Evolutionary conservation across 2,329 filamentous ascomycete species (phyloP).

Genomic region (Aspergillus pseudoterreus): DNA sequence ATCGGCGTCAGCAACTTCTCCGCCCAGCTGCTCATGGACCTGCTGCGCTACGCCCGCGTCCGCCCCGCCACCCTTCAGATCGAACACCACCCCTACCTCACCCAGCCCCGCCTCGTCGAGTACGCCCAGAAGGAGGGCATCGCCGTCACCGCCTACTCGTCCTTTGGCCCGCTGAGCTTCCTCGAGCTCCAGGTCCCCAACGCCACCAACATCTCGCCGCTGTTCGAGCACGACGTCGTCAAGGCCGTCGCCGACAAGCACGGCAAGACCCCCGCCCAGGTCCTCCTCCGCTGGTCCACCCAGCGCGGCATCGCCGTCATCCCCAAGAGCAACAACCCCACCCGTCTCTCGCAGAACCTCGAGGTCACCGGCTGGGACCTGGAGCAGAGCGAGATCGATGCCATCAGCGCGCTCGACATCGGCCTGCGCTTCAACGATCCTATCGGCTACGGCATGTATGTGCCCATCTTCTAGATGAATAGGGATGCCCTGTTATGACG

Average conservation of each 20-base stretch:
- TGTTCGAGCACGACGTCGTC: slow-evolving; percentile 68
- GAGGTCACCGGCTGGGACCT: slow-evolving; percentile 65
- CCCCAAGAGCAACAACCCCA: slow-evolving; percentile 15
- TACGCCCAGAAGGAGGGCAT: slow-evolving; percentile 69
- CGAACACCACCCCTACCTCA: slow-evolving; percentile 86
- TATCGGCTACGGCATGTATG: slow-evolving; percentile 51
- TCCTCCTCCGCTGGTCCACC: slow-evolving; percentile 82
- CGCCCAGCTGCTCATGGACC: slow-evolving; percentile 70
- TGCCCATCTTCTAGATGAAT: slow-evolving; percentile 51
- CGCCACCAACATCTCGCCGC: slow-evolving; percentile 60
- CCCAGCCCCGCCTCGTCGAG: slow-evolving; percentile 67
- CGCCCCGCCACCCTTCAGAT: slow-evolving; percentile 76
- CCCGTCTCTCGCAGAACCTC: slow-evolving; percentile 61
- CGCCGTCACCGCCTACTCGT: slow-evolving; percentile 76
- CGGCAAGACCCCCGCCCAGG: slow-evolving; percentile 70
- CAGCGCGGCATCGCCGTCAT: slow-evolving; percentile 79
- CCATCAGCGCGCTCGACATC: slow-evolving; percentile 63
- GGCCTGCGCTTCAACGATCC: slow-evolving; percentile 75
- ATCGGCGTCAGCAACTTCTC: slow-evolving; percentile 86
- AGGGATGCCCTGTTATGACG: background rate
- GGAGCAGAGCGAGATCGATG: slow-evolving; percentile 61
- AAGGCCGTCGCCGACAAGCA: slow-evolving; percentile 65
- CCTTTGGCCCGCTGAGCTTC: slow-evolving; percentile 77
- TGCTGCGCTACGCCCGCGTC: slow-evolving; percentile 73
- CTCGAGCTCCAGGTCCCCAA: slow-evolving; percentile 70